A percentile compares a stretch with the other conserved stretches of the same genome.
phyloP scores from a whole-genome alignment of 2,329 filamentous ascomycete species.

The Pseudodiploospora longispora region DNA sequence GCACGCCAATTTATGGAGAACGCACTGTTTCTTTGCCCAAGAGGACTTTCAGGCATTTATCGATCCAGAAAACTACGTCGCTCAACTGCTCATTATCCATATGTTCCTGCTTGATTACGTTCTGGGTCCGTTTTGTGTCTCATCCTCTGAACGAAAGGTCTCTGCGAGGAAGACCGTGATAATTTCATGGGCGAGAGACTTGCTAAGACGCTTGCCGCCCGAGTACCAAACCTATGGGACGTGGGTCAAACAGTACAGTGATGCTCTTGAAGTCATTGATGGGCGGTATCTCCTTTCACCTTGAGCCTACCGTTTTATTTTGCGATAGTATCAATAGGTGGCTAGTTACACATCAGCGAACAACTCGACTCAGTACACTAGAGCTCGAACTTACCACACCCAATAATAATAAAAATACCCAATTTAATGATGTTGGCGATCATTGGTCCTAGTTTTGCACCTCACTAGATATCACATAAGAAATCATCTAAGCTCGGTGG shows the following conservation, averaged over 20 bases:
- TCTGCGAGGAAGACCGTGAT: constrained; percentile 17
- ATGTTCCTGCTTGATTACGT: constrained; percentile 26
- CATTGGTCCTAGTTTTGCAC: no score
- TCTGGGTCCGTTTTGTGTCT: constrained; percentile 10
- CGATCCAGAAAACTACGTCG: constrained; percentile 20
- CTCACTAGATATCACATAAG: no score
- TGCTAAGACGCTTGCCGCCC: constrained; percentile 12
- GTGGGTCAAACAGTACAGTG: constrained; percentile 17
- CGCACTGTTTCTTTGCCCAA: constrained; percentile 9
- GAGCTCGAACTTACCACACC: no score
- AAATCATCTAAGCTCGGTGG: no score
- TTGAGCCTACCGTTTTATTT: constrained; percentile 7
- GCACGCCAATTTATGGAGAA: constrained; percentile 9
- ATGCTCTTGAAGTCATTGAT: constrained; percentile 13
- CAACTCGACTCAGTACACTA: no score
- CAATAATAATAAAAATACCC: no score
- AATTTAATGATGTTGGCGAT: no score
- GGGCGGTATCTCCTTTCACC: constrained; percentile 18
- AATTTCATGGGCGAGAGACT: constrained; percentile 16
- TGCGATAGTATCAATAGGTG: no score
- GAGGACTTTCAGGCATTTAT: constrained; percentile 25
- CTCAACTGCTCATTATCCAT: constrained; percentile 28
- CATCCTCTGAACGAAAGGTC: constrained; percentile 10
- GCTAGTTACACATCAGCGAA: no score
- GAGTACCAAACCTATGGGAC: constrained; percentile 10